Base-by-base conservation (phyloP, 2,329 filamentous ascomycete species). In the Xylaria sp. region DNA sequence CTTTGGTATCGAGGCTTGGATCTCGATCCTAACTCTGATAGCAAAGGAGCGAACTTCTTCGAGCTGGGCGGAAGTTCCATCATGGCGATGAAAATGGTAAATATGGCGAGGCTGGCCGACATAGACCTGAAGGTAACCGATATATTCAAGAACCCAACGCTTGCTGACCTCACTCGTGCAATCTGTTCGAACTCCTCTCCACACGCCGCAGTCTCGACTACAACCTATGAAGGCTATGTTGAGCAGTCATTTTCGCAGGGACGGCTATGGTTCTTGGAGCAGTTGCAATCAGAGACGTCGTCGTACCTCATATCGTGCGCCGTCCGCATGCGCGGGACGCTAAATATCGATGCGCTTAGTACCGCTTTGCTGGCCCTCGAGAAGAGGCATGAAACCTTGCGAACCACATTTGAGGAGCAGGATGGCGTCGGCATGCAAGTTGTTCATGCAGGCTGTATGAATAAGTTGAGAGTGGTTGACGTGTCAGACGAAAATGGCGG, bases 71-170 rank as follows among this genome's bases (percentile, higher is more conserved):
- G 58, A 28, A 14, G 56, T 19, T 61, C 58, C 5, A 61, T 61
- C 31, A 14, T 46, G 25, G 58, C 58, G 38, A 61, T 61, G 7
- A 60, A 19, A 45, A 60, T 60, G 58, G 58, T 60, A 35, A 60
- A 60, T 38, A 60, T 56, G 51, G 58, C 58, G 37, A 60, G n/a
- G 28, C 21, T 51, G 45, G 35, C 51, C 25, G 58, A 51, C 3
- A 60, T 60, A 50, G 51, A 2, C 19, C 37, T 60, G 15, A 60
- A 15, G 15, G 58, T 60, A 50, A 43, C 51, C 51, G 58, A 60
- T 50, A 51, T 60, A 37, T 60, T 60, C 47, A 15, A 61, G 15
- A 57, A 61, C 23, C 59, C 52, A 7, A 52, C 47, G 31, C 52
- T 57, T 25, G 31, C 38, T 47, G 47, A 53, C 40, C 59, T 61